Percentiles rank a stretch among this genome's conserved stretches.
Conservation (phyloP, 352 stramenopile species). For the Blastocystis hominis region DNA sequence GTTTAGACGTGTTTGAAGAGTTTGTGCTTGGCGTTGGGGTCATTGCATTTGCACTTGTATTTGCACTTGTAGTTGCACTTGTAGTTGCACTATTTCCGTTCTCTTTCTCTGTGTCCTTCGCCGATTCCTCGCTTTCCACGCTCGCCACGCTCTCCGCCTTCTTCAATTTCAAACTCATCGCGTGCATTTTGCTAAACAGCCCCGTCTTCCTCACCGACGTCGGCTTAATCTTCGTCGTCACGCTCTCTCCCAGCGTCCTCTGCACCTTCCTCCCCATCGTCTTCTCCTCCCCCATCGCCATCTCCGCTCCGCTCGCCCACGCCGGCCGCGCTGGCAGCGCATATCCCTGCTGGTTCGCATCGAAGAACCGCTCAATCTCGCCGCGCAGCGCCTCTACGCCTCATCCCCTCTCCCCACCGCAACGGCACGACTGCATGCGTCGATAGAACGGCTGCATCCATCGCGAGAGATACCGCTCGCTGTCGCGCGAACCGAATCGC, state of each 20-base stretch:
- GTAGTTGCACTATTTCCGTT: no score
- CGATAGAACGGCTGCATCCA: slow-evolving; percentile 76
- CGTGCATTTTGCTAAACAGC: neutral
- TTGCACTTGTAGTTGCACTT: no score
- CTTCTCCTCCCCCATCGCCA: neutral
- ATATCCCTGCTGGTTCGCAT: neutral
- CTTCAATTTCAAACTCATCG: neutral
- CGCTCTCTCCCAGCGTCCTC: neutral
- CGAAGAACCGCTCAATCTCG: slow-evolving; percentile 1
- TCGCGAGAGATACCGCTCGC: slow-evolving; percentile 82
- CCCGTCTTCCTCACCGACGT: neutral
- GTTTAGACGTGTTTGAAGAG: neutral
- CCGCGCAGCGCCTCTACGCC: neutral
- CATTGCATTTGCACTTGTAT: no score
- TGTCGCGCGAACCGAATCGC: slow-evolving; percentile 79
- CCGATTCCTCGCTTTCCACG: no score
- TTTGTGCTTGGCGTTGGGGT: no score
- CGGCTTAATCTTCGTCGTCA: neutral
- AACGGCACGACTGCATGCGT: neutral
- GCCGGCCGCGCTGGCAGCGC: neutral
- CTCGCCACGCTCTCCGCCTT: neutral
- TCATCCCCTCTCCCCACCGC: neutral
- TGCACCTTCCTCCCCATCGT: neutral
- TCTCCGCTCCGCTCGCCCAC: neutral
- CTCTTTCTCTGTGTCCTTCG: no score